phyloP scores from a whole-genome alignment of 306 rosid genomes.

The Rosa lucieae region DNA sequence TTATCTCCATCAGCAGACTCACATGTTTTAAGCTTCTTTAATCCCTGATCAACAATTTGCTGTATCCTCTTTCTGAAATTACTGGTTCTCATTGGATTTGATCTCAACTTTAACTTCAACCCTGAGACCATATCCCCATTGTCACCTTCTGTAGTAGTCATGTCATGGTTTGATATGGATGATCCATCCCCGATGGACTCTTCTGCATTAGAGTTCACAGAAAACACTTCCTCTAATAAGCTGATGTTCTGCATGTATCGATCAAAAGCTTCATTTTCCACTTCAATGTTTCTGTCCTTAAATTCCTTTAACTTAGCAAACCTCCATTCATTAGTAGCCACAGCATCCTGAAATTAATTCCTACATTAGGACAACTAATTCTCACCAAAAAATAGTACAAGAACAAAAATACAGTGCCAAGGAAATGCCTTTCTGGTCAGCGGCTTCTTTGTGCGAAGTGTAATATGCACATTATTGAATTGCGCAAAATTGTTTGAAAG shows the following conservation, averaged over 20 bases:
- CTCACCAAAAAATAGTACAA: constrained; percentile 13
- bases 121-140: constrained; percentile 44
- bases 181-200: constrained; percentile 36
- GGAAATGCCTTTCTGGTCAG: constrained; percentile 75
- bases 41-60: constrained; percentile 69
- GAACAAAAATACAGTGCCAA: not conserved
- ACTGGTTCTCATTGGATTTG: constrained; percentile 52
- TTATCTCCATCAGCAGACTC: constrained; percentile 35
- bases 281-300: constrained; percentile 68
- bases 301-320: constrained; percentile 82
- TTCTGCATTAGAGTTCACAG: constrained; percentile 47
- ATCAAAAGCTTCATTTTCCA: constrained; percentile 83
- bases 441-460: constrained; percentile 79
- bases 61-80: constrained; percentile 55
- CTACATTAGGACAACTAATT: constrained; percentile 32
- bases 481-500: constrained; percentile 91
- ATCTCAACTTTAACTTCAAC: constrained; percentile 62
- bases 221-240: constrained; percentile 79
- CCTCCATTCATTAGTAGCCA: constrained; percentile 88
- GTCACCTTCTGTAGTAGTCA: constrained; percentile 41
- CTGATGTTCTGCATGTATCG: constrained; percentile 80
- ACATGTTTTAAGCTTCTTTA: constrained; percentile 52
- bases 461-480: constrained; percentile 72
- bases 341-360: constrained; percentile 75
- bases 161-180: constrained; percentile 37